These are phyloP conservation scores for Metschnikowia sp. DNA, from an alignment of 805 yeast species.

Conservation along the genomic window DNA sequence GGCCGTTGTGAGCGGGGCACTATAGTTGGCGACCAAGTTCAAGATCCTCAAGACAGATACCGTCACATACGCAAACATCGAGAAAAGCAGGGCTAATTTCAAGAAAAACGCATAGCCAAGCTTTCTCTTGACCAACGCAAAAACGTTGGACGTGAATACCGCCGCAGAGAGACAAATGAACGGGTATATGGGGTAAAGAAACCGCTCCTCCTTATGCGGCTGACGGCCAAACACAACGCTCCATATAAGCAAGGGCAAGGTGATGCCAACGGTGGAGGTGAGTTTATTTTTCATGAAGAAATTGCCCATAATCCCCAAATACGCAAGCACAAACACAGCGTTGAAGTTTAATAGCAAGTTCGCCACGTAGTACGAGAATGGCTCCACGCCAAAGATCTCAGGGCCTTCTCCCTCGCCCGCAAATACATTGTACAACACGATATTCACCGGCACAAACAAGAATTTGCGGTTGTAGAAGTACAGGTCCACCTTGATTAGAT, in stretches of 20 bases:
- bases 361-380: constrained; percentile 63
- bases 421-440: constrained; percentile 74
- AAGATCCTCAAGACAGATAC: constrained; percentile 47
- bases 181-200: constrained; percentile 81
- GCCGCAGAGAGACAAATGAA: constrained; percentile 64
- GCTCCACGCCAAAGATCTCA: constrained; percentile 85
- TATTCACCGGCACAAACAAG: constrained; percentile 75
- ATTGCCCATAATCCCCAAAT: constrained; percentile 33
- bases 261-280: constrained; percentile 9
- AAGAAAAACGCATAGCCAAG: constrained; percentile 4
- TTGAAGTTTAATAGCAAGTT: constrained; percentile 78
- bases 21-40: constrained; percentile 63
- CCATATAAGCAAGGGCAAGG: constrained; percentile 64
- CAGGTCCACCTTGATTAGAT: constrained; percentile 51
- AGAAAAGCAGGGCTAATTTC: constrained; percentile 14
- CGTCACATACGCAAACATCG: constrained; percentile 29
- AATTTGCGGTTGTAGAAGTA: constrained; percentile 51
- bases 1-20: constrained; percentile 67
- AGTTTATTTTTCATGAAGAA: constrained; percentile 16
- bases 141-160: constrained; percentile 30
- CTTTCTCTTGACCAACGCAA: constrained; percentile 6
- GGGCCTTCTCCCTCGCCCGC: constrained; percentile 77
- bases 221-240: constrained; percentile 59
- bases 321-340: constrained; percentile 42
- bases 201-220: constrained; percentile 93